Percentiles rank a stretch among this genome's conserved stretches.
These are phyloP conservation scores for Baorangia bicolor DNA, from an alignment of 768 basidiomycete genomes.

Conservation along the genomic window DNA sequence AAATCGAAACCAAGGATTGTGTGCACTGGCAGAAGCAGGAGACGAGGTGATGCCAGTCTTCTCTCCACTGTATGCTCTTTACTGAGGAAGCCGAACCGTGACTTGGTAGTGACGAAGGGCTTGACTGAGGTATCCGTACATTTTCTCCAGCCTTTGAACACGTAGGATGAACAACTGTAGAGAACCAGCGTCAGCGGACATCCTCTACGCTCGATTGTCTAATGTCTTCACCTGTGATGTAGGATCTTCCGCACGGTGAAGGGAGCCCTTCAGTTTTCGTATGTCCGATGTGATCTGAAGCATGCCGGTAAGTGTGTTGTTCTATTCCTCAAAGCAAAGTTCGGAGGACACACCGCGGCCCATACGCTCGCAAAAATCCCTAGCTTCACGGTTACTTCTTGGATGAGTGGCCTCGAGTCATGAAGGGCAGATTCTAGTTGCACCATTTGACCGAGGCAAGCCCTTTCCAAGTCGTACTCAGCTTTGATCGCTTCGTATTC, in stretches of 20 bases:
- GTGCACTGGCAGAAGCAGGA: not conserved
- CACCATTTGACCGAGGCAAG: slow-evolving; percentile 16
- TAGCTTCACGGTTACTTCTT: slow-evolving; percentile 18
- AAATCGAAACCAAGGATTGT: not conserved
- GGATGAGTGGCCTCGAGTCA: slow-evolving; percentile 14
- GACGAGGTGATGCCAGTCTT: not conserved
- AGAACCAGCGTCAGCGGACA: not conserved
- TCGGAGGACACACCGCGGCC: slow-evolving; percentile 15
- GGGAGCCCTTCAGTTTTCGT: slow-evolving; percentile 8
- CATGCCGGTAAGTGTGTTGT: not conserved
- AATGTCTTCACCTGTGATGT: slow-evolving; percentile 11
- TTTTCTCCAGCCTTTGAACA: slow-evolving; percentile 11
- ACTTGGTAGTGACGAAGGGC: slow-evolving; percentile 24
- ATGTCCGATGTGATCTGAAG: slow-evolving; percentile 21
- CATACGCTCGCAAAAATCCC: slow-evolving; percentile 21
- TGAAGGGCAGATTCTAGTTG: slow-evolving; percentile 11
- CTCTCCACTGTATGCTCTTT: not conserved
- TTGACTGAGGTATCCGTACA: slow-evolving; percentile 22
- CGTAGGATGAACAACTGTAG: slow-evolving; percentile 16
- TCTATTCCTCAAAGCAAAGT: too few species aligned
- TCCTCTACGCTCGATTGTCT: not conserved
- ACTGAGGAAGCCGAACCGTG: slow-evolving; percentile 14
- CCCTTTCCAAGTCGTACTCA: slow-evolving; percentile 13
- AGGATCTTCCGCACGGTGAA: slow-evolving; percentile 9
- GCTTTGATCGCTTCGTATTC: slow-evolving; percentile 7